phyloP scores from a whole-genome alignment of 176 grass and related monocot species.

The Aegilops longissima region DNA sequence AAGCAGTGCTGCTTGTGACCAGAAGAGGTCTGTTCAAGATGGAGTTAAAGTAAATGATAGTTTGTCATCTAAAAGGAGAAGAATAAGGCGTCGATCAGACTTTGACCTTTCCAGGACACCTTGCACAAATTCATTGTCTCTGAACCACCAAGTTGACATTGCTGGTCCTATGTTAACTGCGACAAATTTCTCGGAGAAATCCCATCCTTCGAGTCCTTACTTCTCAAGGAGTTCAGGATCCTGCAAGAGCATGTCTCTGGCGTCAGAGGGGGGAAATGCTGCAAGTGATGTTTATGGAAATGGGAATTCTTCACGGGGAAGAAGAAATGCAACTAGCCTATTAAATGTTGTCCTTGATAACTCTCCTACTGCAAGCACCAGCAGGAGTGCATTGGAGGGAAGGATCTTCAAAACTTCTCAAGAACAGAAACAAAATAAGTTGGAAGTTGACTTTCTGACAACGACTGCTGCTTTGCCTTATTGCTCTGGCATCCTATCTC shows the following conservation, averaged over 20 bases:
- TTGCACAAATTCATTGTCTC: slow-evolving; percentile 26
- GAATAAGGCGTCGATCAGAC: slow-evolving; percentile 15
- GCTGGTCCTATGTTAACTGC: not conserved
- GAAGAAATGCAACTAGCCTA: slow-evolving; percentile 4
- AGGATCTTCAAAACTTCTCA: slow-evolving; percentile 13
- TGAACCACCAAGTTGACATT: slow-evolving; percentile 23
- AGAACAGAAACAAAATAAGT: slow-evolving; percentile 36
- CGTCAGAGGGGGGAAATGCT: slow-evolving; percentile 24
- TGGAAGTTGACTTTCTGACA: not conserved
- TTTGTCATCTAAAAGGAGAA: slow-evolving; percentile 36
- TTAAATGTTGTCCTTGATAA: slow-evolving; percentile 31
- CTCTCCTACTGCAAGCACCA: slow-evolving; percentile 29
- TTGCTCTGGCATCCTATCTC: slow-evolving; percentile 22
- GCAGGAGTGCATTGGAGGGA: slow-evolving; percentile 8
- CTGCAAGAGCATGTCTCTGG: slow-evolving; percentile 6
- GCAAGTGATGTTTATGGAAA: slow-evolving; percentile 19
- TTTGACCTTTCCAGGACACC: slow-evolving; percentile 7
- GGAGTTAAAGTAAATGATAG: slow-evolving; percentile 18
- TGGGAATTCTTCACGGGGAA: slow-evolving; percentile 28
- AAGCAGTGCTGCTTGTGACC: slow-evolving; percentile 3
- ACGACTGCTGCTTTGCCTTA: slow-evolving; percentile 23
- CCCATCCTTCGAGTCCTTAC: slow-evolving; percentile 22
- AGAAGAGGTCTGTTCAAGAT: slow-evolving; percentile 37
- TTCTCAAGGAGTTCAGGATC: slow-evolving; percentile 44
- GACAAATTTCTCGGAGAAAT: slow-evolving; percentile 34